These are phyloP conservation scores for Hagleromyces aurorensis DNA, from an alignment of 805 yeast species.

Conservation along the genomic window DNA sequence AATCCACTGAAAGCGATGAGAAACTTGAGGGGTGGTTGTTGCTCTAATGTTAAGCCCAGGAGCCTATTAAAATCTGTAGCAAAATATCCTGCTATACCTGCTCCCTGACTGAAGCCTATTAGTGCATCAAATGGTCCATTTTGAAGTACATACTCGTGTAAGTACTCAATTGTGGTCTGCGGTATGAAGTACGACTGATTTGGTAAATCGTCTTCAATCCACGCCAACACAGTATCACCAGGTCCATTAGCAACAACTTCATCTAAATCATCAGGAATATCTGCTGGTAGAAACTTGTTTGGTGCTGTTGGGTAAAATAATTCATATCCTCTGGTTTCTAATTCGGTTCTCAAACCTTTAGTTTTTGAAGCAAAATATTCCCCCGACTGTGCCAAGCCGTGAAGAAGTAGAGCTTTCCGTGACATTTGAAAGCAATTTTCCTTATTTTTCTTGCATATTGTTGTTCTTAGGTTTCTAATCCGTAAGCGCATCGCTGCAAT, in stretches of 20 bases:
- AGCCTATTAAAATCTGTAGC: conserved; percentile 47
- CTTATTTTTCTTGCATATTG: background rate
- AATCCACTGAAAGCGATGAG: conserved; percentile 70
- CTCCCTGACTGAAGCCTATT: conserved; percentile 92
- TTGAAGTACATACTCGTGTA: conserved; percentile 40
- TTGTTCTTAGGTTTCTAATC: conserved; percentile 1
- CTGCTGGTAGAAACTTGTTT: conserved; percentile 45
- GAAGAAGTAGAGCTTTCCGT: conserved; percentile 66
- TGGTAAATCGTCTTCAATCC: conserved; percentile 54
- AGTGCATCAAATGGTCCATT: conserved; percentile 78
- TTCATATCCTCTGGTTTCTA: conserved; percentile 52
- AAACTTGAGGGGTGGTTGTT: conserved; percentile 51
- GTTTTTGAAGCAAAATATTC: conserved; percentile 75
- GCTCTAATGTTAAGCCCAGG: conserved; percentile 29
- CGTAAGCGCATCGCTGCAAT: conserved; percentile 1
- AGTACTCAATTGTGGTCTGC: conserved; percentile 34
- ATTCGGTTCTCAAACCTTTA: conserved; percentile 69
- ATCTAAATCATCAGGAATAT: conserved; percentile 51
- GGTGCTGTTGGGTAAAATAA: conserved; percentile 77
- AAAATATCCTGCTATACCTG: conserved; percentile 69
- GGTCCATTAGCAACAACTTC: conserved; percentile 20
- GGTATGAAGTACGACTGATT: conserved; percentile 29
- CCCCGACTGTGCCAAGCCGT: conserved; percentile 85
- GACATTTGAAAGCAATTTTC: conserved; percentile 11
- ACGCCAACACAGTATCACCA: conserved; percentile 38